A percentile compares a stretch with the other conserved stretches of the same genome.
These are phyloP conservation scores for Mucor circinelloides DNA, from an alignment of 371 early-diverging fungal species.

Conservation along the genomic window DNA sequence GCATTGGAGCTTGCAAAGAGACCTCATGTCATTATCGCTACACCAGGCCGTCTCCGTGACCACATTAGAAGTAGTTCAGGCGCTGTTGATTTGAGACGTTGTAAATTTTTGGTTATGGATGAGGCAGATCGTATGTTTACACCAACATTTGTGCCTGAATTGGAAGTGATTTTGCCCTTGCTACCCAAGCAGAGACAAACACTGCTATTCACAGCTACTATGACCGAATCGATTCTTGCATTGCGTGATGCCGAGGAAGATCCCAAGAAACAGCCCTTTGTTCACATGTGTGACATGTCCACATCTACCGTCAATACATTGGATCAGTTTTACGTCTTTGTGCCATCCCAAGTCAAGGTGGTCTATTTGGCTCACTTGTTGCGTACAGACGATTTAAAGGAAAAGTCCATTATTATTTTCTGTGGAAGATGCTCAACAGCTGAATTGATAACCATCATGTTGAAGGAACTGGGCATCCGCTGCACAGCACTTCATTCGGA, in stretches of 20 bases:
- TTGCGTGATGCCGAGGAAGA: constrained; percentile 49
- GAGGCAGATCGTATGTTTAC: constrained; percentile 96
- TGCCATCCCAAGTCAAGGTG: constrained; percentile 92
- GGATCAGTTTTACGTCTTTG: constrained; percentile 90
- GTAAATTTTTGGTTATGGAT: constrained; percentile 87
- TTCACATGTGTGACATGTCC: constrained; percentile 76
- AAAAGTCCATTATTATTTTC: constrained; percentile 91
- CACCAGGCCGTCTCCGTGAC: constrained; percentile 96
- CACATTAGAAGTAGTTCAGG: constrained; percentile 82
- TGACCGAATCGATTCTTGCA: constrained; percentile 82
- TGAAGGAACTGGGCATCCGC: constrained; percentile 86
- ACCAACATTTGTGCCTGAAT: constrained; percentile 83
- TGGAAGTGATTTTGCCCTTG: constrained; percentile 76
- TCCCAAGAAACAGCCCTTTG: constrained; percentile 69
- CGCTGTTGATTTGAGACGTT: constrained; percentile 60
- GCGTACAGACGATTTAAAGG: constrained; percentile 66
- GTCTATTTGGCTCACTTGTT: constrained; percentile 86
- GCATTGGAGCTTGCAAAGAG: constrained; percentile 82
- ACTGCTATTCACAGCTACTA: constrained; percentile 95
- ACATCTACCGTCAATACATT: constrained; percentile 86
- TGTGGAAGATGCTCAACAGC: constrained; percentile 83
- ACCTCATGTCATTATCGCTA: constrained; percentile 97
- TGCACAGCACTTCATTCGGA: constrained; percentile 92
- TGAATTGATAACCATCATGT: constrained; percentile 80
- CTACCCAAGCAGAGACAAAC: constrained; percentile 89